A percentile compares a stretch with the other conserved stretches of the same genome.
Conservation (phyloP, 2,329 filamentous ascomycete genomes). For the Fusarium odoratissimum region DNA sequence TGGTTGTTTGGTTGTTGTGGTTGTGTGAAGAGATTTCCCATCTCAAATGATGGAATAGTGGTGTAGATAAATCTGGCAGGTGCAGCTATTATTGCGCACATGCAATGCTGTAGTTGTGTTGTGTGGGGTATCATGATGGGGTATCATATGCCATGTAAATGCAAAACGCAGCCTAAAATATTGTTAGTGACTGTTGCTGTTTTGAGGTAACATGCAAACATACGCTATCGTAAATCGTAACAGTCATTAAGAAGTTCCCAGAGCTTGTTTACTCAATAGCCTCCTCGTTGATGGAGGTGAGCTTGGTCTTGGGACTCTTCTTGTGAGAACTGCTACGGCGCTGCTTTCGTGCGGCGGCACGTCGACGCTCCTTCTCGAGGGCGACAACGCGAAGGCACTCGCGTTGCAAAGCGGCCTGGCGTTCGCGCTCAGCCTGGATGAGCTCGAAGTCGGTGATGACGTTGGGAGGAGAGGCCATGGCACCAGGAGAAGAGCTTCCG, state of each 20-base stretch:
- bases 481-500: constrained; percentile 53
- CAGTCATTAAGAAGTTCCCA: constrained; percentile 42
- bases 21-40: constrained; percentile 14
- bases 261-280: constrained; percentile 57
- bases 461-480: constrained; percentile 50
- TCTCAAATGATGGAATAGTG: constrained; percentile 34
- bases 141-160: constrained; percentile 36
- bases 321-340: constrained; percentile 52
- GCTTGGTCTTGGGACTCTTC: constrained; percentile 65
- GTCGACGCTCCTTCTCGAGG: constrained; percentile 66
- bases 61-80: constrained; percentile 34
- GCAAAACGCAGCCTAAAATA: constrained; percentile 40
- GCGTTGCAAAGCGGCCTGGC: constrained; percentile 60
- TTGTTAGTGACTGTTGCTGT: constrained; percentile 34
- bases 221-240: constrained; percentile 47
- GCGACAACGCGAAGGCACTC: constrained; percentile 64
- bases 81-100: constrained; percentile 38
- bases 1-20: constrained; percentile 9
- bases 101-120: constrained; percentile 27
- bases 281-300: constrained; percentile 55
- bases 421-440: constrained; percentile 62
- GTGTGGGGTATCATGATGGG: constrained; percentile 44
- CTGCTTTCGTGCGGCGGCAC: constrained; percentile 53
- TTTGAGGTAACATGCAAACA: background rate
- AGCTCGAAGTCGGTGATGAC: constrained; percentile 61